A percentile compares a stretch with the other conserved stretches of the same genome.
phyloP scores from a whole-genome alignment of 345 rosid genomes.

The Arabidopsis thaliana region TAIR10.1 NC_003070.9:7253501-7254000 shows the following conservation, averaged over 20 bases:
- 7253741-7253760: background rate
- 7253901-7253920: background rate
- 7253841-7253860: background rate
- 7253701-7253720: background rate
- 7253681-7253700: background rate
- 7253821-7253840: background rate
- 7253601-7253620: constrained; percentile 7
- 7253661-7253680: background rate
- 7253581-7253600: background rate
- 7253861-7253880: background rate
- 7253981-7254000: background rate
- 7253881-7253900: constrained; percentile 12
- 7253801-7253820: background rate
- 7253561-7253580: constrained; percentile 12
- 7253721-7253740: background rate
- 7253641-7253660: background rate
- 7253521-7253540: constrained; percentile 54
- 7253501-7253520: constrained; percentile 89
- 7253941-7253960: background rate
- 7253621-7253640: constrained; percentile 21
- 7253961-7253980: constrained; percentile 9
- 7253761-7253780: background rate
- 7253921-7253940: background rate
- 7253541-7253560: constrained; percentile 15
- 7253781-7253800: background rate